Base-by-base conservation (phyloP, 495 filamentous ascomycete genomes). In the Penicillium samsonianum region DNA sequence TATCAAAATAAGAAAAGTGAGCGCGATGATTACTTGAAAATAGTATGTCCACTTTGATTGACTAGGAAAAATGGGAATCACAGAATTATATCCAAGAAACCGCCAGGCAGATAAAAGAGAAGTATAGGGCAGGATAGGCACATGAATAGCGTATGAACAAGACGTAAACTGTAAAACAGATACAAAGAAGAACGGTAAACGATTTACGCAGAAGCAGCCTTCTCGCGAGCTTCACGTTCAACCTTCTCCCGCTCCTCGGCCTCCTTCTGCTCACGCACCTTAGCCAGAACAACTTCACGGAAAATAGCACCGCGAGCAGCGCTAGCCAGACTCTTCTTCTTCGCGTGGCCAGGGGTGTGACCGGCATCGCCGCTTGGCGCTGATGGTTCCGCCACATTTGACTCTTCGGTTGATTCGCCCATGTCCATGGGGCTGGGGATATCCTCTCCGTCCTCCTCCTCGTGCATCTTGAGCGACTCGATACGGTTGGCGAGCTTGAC, bases 401-500 rank as follows among this genome's bases (percentile, higher is more conserved):
- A 60, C 1, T 71, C 63, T 30, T 57, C 64, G 33, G 63, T 8
- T 38, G 35, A 60, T 31, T 65, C 65, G 14, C 69, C 77, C 67
- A 78, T 74, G 46, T 81, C 74, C 19, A 67, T 61, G 12, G 73
- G 75, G 64, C 89, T 84, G 44, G 88, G 84, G 48, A 89, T 85
- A 52, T 87, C 84, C 19, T 90, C 90, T 17, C 93, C 90, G 20
- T 86, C 84, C 43, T 95, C 91, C 43, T 96, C 91, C 63, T 96
- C 94, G 72, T 94, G 89, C 82, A 96, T 92, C 78, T 91, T 96
- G 74, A 99, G 87, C 17, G 90, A 84, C 69, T 96, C 93, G 76
- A 99, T 99, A 60, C 95, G 91, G 78, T 98, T 98, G 59, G 91
- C 85, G 30, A 99, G 83, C 74, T 96, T 96, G 78, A 98, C 90